Base-by-base conservation (phyloP, 2,329 filamentous ascomycete species). In the Phaeoacremonium minimum region DNA sequence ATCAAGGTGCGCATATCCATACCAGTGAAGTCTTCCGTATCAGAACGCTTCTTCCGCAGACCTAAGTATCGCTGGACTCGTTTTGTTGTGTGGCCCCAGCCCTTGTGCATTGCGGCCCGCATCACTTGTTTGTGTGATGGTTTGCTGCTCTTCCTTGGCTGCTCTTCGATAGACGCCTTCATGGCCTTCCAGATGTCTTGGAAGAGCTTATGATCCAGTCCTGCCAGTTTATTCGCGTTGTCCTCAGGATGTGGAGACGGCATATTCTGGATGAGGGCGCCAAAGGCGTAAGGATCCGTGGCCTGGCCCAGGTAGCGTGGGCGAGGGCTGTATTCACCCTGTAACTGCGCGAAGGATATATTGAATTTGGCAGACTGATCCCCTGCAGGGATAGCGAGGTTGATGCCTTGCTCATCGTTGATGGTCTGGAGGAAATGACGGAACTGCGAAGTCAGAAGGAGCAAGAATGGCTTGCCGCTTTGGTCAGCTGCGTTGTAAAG, bases 1-100 rank as follows among this genome's bases (percentile, higher is more conserved):
- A n/a, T n/a, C n/a, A n/a, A n/a, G n/a, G n/a, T n/a, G n/a, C n/a
- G n/a, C n/a, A n/a, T n/a, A n/a, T n/a, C 28, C 37, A 35, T 30
- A 40, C 38, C 38, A 22, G 32, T 32, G 33, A 38, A 30, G 15
- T 18, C 28, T 15, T 15, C 12, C 4, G 28, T 26, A 12, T 34
- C 12, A 30, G 19, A 6, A 7, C 13, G 17, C 17, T 44, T 47
- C 18, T 67, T 57, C n/a, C 75, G 73, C 17, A 94, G 63, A 4
- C 86, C 87, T 2, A 95, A 71, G 49, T 86, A 87, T 35, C 76
- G 67, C 53, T 90, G 83, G 7, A 76, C 67, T 31, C 83, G 73
- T 46, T 79, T 77, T 43, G 86, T 64, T 49, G 77, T 71, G 22
- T 69, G 63, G 2, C 66, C 66, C 62, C 73, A 75, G 4, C 61